phyloP scores from a whole-genome alignment of 495 filamentous ascomycete species.

The Penicillium riverlandense region DNA sequence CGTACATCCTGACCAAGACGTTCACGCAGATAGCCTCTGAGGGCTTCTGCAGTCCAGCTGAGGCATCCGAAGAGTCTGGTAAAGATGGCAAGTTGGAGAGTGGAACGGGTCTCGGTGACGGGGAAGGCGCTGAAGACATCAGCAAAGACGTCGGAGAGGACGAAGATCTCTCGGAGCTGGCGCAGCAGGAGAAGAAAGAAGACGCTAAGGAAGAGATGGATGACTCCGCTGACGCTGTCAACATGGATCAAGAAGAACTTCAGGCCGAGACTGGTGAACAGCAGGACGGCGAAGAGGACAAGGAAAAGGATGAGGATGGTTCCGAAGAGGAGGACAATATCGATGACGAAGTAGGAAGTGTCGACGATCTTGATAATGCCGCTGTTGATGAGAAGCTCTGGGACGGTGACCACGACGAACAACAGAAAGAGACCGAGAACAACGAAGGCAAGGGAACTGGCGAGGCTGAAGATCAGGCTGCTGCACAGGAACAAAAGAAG shows the following conservation, averaged over 20 bases:
- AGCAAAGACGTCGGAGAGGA: constrained; percentile 93
- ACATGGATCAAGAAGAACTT: constrained; percentile 88
- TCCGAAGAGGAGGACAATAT: constrained; percentile 60
- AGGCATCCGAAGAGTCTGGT: constrained; percentile 61
- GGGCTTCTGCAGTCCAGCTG: constrained; percentile 85
- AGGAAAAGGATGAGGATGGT: constrained; percentile 42
- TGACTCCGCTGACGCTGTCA: constrained; percentile 73
- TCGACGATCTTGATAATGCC: constrained; percentile 79
- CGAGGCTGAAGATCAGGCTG: constrained; percentile 57
- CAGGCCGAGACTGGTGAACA: constrained; percentile 32
- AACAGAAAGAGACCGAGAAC: constrained; percentile 77
- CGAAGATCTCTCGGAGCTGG: constrained; percentile 86
- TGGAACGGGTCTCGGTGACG: constrained; percentile 96
- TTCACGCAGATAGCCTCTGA: constrained; percentile 70
- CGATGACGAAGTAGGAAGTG: constrained; percentile 82
- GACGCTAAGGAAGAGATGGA: constrained; percentile 60
- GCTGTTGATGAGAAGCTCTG: constrained; percentile 97
- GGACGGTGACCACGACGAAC: constrained; percentile 74
- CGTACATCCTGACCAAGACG: constrained; percentile 63
- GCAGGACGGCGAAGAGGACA: constrained; percentile 57
- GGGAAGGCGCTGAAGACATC: constrained; percentile 91
- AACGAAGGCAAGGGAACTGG: constrained; percentile 58
- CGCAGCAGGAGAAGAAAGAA: constrained; percentile 62
- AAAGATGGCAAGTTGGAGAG: constrained; percentile 71
- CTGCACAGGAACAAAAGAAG: constrained; percentile 51